A percentile compares a stretch with the other conserved stretches of the same genome.
These are phyloP conservation scores for Heterobasidion occidentale DNA, from an alignment of 1,284 basidiomycete genomes.

Conservation along the genomic window DNA sequence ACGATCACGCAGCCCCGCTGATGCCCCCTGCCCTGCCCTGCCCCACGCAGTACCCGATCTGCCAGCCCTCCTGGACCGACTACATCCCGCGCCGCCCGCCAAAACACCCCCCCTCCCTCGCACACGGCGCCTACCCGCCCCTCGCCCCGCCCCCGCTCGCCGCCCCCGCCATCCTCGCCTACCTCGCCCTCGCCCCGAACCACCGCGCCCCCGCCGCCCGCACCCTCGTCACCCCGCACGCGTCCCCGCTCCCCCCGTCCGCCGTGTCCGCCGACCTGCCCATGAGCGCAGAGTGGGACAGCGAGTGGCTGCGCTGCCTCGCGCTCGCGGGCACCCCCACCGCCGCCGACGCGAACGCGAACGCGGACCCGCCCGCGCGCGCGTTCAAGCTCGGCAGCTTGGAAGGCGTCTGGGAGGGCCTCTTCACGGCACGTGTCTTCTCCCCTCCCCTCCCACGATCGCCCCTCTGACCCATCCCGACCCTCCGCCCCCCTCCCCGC, in stretches of 20 bases:
- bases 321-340: constrained; percentile 21
- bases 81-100: constrained; percentile 32
- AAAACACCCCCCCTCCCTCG: constrained; percentile 16
- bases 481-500: neutral
- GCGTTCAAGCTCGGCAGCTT: constrained; percentile 56
- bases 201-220: constrained; percentile 17
- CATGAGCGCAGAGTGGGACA: constrained; percentile 23
- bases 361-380: constrained; percentile 25
- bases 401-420: constrained; percentile 70
- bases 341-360: no score
- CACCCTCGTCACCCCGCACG: constrained; percentile 23
- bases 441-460: neutral
- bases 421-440: constrained; percentile 50
- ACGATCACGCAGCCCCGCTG: neutral
- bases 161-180: constrained; percentile 62
- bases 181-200: constrained; percentile 43
- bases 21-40: neutral
- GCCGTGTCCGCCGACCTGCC: constrained; percentile 12
- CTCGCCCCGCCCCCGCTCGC: constrained; percentile 51
- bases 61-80: constrained; percentile 47
- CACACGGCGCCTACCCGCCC: constrained; percentile 35
- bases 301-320: constrained; percentile 52
- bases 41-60: constrained; percentile 46
- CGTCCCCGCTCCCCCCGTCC: constrained; percentile 28
- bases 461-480: neutral